A percentile compares a stretch with the other conserved stretches of the same genome.
Evolutionary conservation across 495 filamentous ascomycete species (phyloP).

Genomic region (Darksidea phi): DNA sequence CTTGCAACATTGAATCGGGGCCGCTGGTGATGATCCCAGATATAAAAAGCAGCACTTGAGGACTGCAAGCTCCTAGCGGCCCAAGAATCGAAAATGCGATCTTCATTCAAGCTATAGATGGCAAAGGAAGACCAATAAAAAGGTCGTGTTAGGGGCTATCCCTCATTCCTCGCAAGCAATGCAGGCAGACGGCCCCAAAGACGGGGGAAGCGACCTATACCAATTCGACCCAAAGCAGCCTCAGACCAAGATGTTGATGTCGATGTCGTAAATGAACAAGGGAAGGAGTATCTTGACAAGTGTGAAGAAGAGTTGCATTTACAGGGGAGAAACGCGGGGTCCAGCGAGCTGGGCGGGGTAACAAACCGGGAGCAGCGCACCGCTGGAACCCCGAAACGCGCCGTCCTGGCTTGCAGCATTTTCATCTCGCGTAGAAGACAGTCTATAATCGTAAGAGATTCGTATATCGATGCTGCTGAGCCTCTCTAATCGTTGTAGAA

Average conservation of each 20-base stretch:
- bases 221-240: not conserved
- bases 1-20: too few species aligned
- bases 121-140: too few species aligned
- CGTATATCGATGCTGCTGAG: not conserved
- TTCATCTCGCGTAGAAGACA: not conserved
- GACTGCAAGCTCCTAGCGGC: too few species aligned
- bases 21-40: too few species aligned
- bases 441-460: not conserved
- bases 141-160: not conserved
- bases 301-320: not conserved
- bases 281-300: not conserved
- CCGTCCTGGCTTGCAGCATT: not conserved
- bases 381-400: too few species aligned
- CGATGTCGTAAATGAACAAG: not conserved
- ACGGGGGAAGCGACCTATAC: not conserved
- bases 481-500: constrained; percentile 60
- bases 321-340: not conserved
- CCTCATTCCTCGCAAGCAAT: constrained; percentile 17
- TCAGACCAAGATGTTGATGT: not conserved
- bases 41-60: too few species aligned
- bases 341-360: too few species aligned
- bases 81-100: too few species aligned
- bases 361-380: too few species aligned
- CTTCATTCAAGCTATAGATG: too few species aligned
- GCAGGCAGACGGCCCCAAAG: constrained; percentile 6